Evolutionary conservation across 2,329 filamentous ascomycete genomes (phyloP).

Genomic region (Bisporella sp.): DNA sequence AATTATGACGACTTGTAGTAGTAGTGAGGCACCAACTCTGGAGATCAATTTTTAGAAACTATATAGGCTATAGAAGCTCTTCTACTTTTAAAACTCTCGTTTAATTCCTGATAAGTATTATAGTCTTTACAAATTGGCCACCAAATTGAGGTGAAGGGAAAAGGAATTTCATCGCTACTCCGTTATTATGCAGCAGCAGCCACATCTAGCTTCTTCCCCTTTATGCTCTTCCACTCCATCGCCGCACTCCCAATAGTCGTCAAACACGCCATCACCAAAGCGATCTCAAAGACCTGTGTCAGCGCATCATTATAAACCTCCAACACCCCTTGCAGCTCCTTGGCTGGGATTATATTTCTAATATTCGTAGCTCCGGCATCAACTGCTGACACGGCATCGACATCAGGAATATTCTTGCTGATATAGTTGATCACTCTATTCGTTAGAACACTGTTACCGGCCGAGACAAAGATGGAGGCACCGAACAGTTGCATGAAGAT

Average conservation of each 20-base stretch:
- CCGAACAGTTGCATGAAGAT: conserved; percentile 37
- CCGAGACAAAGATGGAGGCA: conserved; percentile 40
- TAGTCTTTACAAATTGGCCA: too few relatives aligned
- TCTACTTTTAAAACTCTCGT: too few relatives aligned
- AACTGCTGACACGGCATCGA: conserved; percentile 21
- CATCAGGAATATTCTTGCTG: conserved; percentile 11
- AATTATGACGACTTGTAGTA: too few relatives aligned
- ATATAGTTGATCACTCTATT: conserved; percentile 24
- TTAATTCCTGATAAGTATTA: too few relatives aligned
- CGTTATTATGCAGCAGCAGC: too few relatives aligned
- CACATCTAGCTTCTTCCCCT: not conserved
- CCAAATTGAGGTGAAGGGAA: too few relatives aligned
- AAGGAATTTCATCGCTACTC: too few relatives aligned
- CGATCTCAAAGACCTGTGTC: conserved; percentile 45
- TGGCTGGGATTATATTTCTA: conserved; percentile 33
- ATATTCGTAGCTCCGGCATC: conserved; percentile 36
- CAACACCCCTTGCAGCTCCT: conserved; percentile 39
- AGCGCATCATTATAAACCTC: conserved; percentile 46
- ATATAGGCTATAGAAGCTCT: too few relatives aligned
- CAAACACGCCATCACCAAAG: conserved; percentile 39
- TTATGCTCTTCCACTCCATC: conserved; percentile 41
- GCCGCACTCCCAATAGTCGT: conserved; percentile 40
- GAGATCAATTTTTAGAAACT: too few relatives aligned
- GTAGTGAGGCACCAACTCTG: too few relatives aligned
- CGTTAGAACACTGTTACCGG: conserved; percentile 36